A percentile compares a stretch with the other conserved stretches of the same genome.
Conservation (phyloP, 331 rosid genomes). For the Phaseolus coccineus region DNA sequence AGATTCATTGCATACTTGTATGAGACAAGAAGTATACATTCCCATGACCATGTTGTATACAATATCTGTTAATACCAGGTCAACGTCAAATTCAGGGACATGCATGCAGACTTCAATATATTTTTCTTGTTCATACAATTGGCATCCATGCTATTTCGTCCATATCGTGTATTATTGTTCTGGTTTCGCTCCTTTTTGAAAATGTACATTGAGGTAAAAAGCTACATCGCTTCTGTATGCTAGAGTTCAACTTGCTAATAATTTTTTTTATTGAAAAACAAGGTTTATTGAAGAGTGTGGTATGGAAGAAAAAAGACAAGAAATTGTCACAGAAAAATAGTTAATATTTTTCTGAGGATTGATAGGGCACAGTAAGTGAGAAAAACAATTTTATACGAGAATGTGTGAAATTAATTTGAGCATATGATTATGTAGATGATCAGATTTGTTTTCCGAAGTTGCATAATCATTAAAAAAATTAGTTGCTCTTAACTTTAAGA, state of each 20-base stretch:
- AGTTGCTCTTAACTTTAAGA: background rate
- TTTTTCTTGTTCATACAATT: background rate
- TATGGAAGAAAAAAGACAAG: background rate
- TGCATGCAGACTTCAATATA: background rate
- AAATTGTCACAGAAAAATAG: background rate
- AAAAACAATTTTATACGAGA: background rate
- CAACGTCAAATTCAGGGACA: conserved; percentile 14
- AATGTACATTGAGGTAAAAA: background rate
- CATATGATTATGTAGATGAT: background rate
- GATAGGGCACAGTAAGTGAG: background rate
- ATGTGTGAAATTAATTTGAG: background rate
- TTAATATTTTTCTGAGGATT: background rate
- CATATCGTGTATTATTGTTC: background rate
- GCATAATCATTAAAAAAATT: background rate
- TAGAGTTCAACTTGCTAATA: background rate
- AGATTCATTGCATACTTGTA: conserved; percentile 20
- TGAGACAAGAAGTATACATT: background rate
- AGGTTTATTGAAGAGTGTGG: background rate
- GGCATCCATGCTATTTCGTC: background rate
- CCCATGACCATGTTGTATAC: conserved; percentile 27
- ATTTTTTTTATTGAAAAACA: too few relatives aligned
- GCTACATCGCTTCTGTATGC: background rate
- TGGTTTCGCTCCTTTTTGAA: background rate
- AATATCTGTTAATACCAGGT: conserved; percentile 19
- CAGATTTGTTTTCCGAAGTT: background rate